Evolutionary conservation across 192 early-diverging fungal species (phyloP), one percentile per base, ranked within the genome.

Genomic region (Diversispora eburnea): DNA sequence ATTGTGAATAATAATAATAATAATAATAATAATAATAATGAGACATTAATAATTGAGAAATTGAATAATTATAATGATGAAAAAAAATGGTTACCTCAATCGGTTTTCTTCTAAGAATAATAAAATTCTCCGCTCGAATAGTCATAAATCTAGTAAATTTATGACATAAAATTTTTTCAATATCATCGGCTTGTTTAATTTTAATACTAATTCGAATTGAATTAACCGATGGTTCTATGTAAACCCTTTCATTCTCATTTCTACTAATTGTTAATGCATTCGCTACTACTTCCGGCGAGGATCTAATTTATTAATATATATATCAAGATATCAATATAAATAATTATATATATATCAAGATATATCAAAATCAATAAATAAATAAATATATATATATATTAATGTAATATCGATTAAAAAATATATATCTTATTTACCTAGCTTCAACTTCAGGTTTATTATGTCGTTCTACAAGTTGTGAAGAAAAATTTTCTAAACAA

Each of bases 401-500:
- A n/a, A 5, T 56, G 20, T 59, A 10, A 33, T 20, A 9, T 33
- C 25, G n/a, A 17, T 63, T 4, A 43, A 63, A 15, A 45, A 43
- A 12, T 2, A 6, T 47, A 10, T n/a, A 55, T 57, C 41, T 15
- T 57, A 8, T 64, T 60, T 86, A 93, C 92, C 86, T 81, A 10
- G 93, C 94, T 79, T 99, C 97, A 20, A 99, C 89, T 82, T 99
- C 97, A 61, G 97, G 97, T 79, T 95, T 95, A 79, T 99, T 99
- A 88, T 99, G 97, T 74, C 96, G 85, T 76, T 99, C 97, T 25
- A 95, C 95, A 12, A 95, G 90, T 77, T 99, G 95, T 45, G 97
- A 99, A 20, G 93, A 89, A 84, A 99, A 99, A 86, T 97, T 99
- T 80, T 96, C 95, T 20, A 99, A 82, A 73, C 97, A 99, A 77